Percentiles rank a stretch among this genome's conserved stretches.
Conservation (phyloP, 306 rosid genomes). For the Pueraria montana region DNA sequence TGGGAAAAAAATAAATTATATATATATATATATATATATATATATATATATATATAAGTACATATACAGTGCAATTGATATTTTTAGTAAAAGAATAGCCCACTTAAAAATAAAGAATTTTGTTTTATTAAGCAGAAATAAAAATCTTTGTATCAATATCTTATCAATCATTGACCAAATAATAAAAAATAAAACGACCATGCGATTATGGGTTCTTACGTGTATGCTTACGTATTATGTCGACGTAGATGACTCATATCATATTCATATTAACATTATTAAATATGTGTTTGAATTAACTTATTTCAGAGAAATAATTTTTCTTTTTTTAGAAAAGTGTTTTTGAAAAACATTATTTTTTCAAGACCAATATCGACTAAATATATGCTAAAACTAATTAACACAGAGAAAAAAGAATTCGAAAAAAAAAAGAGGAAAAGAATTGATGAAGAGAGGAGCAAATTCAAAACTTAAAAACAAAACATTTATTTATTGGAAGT, state of each 20-base stretch:
- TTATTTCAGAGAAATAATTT: background rate
- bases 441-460: background rate
- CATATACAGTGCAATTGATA: background rate
- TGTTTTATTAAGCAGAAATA: background rate
- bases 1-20: background rate
- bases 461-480: background rate
- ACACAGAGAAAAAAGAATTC: background rate
- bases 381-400: background rate
- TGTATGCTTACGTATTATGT: background rate
- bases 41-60: no score
- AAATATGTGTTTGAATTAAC: background rate
- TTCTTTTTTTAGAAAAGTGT: background rate
- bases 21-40: no score
- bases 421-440: background rate
- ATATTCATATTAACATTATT: background rate
- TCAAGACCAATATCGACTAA: background rate
- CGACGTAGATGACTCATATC: slow-evolving; percentile 8
- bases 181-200: background rate
- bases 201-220: slow-evolving; percentile 7
- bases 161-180: background rate
- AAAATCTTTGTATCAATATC: background rate
- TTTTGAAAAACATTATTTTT: background rate
- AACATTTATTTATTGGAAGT: no score
- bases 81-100: background rate
- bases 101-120: background rate